Percentiles rank a stretch among this genome's conserved stretches.
These are phyloP conservation scores for Streptanthus diversifolius DNA, from an alignment of 345 rosid genomes.

Conservation along the genomic window DNA sequence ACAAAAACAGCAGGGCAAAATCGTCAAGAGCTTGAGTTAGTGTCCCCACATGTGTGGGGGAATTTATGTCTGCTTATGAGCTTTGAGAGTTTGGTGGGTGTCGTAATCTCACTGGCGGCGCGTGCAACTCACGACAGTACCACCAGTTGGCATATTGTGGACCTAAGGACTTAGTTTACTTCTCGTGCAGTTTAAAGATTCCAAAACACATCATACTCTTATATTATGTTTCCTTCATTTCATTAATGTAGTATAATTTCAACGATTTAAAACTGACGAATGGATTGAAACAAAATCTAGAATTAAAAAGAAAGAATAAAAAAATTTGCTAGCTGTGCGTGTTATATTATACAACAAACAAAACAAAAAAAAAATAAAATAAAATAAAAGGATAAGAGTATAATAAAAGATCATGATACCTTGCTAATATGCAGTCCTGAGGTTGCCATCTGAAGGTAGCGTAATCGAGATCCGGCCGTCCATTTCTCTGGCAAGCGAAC, in stretches of 20 bases:
- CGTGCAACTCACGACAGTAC: conserved; percentile 15
- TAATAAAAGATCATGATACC: conserved; percentile 35
- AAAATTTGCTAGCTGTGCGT: background rate
- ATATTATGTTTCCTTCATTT: background rate
- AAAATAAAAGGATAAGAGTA: background rate
- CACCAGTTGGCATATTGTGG: conserved; percentile 13
- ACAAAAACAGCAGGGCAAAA: background rate
- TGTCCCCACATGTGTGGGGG: conserved; percentile 32
- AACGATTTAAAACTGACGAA: background rate
- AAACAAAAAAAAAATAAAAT: background rate
- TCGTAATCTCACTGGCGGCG: conserved; percentile 15
- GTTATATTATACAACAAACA: background rate
- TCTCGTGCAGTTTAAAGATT: conserved; percentile 23
- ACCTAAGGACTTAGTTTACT: conserved; percentile 1
- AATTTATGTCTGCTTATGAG: conserved; percentile 18
- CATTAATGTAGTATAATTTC: background rate
- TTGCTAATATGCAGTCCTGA: conserved; percentile 46
- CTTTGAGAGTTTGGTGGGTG: conserved; percentile 19
- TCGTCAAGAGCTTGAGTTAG: background rate
- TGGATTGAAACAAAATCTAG: background rate
- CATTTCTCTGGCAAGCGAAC: conserved; percentile 62
- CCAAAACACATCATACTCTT: background rate
- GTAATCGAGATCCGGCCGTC: conserved; percentile 62
- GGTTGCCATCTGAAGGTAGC: conserved; percentile 75
- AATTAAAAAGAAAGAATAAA: background rate